Base-by-base conservation (phyloP, 495 filamentous ascomycete species). In the Neurospora intermedia region DNA sequence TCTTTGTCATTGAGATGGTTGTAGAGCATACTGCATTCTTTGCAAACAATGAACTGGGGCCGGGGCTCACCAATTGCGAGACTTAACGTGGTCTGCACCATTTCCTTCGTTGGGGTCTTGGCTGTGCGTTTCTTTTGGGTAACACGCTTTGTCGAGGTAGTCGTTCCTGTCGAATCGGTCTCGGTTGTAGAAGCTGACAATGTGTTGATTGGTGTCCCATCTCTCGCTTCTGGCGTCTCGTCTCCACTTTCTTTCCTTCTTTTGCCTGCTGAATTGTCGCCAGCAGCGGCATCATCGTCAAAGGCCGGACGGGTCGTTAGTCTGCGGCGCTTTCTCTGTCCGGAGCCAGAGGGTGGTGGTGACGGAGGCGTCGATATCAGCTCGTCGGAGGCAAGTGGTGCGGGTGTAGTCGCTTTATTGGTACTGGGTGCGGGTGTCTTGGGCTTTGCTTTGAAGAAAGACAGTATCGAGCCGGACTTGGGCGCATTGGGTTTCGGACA, bases 1-100 rank as follows among this genome's bases (percentile, higher is more conserved):
- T 86, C 85, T 59, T 84, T 80, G 43, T 82, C 78, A 70, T 86
- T 82, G 46, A 85, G 75, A 3, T 82, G 83, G 46, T 86, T 86
- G 73, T 85, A 86, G 20, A 86, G 70, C 62, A 85, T 81, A 10
- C 81, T 78, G 73, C 85, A 86, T 38, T 82, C 80, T 43, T 81
- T 83, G 71, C 85, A 86, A 48, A 85, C 78, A 0, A 78, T 81
- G 69, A 86, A 85, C 1, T 79, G 80, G 1, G 82, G 76, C 2
- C 80, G 80, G 11, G 78, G 75, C 0, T 66, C 54, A 6, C 76
- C 76, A 7, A 81, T 75, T 0, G 81, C 76, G 6, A 86, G 78
- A 54, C 79, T 85, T 69, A 86, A 70, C 0, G 84, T 86, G 0
- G 81, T 86, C 71, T 86, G 85, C 9, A 83, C 77, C 71, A 80